Evolutionary conservation across 2,329 filamentous ascomycete species (phyloP), one percentile per base, ranked within the genome.

Genomic region (Trichophyton simii): DNA sequence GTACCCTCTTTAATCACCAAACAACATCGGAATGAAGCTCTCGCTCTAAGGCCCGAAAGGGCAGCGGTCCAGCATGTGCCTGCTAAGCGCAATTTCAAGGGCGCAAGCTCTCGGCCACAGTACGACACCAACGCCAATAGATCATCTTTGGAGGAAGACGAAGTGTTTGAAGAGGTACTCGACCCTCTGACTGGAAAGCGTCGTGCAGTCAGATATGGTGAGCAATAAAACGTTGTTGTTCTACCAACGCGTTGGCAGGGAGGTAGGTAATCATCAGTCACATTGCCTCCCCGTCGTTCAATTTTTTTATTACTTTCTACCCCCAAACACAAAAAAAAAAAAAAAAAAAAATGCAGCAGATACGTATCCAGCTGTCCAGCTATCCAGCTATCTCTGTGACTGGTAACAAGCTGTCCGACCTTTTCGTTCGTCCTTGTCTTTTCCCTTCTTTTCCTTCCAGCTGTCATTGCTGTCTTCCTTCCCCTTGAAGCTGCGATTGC

Each of bases 151-250:
- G 61, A 66, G 20, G 65, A 66, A 3, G 64, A 68, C 31, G 52
- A 69, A 52, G 64, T 68, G 8, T 69, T 64, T 46, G 66, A 68
- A 58, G 63, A 66, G 60, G 58, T 67, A 25, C 60, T 58, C 6
- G 66, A 67, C 54, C 46, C 31, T 13, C 41, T 67, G 20, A 67
- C 66, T 3, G 68, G 66, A 8, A 65, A 65, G 57, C 60, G 61
- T 6, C 60, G 63, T 48, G 61, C 60, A 11, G 20, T 66, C 5
- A 46, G 58, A 15, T 68, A 69, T 59, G 66, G 65, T 15, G 52
- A 58, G n/a, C 44, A 20, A 9, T 48, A 48, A 18, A 44, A n/a
- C 41, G 15, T 6, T 15, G 15, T n/a, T 44, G 38, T n/a, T 20
- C 13, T 22, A 25, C 11, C 25, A 13, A 31, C 18, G n/a, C 18